Evolutionary conservation across 371 early-diverging fungal species (phyloP), one percentile per base, ranked within the genome.

Genomic region (Thermomucor indicae-seudaticae): DNA sequence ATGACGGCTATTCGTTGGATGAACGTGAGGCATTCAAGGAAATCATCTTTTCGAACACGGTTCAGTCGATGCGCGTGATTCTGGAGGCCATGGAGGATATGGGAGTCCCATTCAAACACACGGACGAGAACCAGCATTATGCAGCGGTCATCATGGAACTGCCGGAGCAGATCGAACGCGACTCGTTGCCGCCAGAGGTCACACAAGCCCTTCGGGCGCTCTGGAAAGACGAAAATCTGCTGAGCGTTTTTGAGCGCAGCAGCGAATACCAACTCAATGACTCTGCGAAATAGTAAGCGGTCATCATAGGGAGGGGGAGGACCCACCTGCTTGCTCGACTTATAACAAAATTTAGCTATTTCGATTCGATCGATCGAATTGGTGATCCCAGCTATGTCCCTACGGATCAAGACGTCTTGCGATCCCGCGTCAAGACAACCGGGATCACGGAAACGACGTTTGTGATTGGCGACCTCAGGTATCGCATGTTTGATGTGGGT

Each of bases 251-350:
- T 64, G 64, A 67, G n/a, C 76, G 96, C 49, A 85, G 87, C n/a
- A 77, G 89, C 43, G 96, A 96, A 71, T 97, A 88, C 69, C 96
- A 96, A 68, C 71, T 97, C 38, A 93, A 94, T 70, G 93, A 95
- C 50, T 92, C 93, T 11, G 91, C 92, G 10, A 78, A 80, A 70
- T 95, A 93, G 90, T 92, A 81, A 65, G 86, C 78, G 0, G n/a
- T n/a, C 12, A 25, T 20, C n/a, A n/a, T n/a, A n/a, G n/a, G n/a
- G n/a, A n/a, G n/a, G n/a, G n/a, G n/a, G n/a, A n/a, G n/a, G n/a
- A n/a, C n/a, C n/a, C n/a, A n/a, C n/a, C n/a, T n/a, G n/a, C n/a
- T n/a, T n/a, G n/a, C n/a, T n/a, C n/a, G n/a, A n/a, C n/a, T n/a
- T n/a, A n/a, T n/a, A n/a, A n/a, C 41, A 24, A 10, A 12, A 4